phyloP scores from a whole-genome alignment of 805 yeast genomes.

The Brettanomyces bruxellensis region DNA sequence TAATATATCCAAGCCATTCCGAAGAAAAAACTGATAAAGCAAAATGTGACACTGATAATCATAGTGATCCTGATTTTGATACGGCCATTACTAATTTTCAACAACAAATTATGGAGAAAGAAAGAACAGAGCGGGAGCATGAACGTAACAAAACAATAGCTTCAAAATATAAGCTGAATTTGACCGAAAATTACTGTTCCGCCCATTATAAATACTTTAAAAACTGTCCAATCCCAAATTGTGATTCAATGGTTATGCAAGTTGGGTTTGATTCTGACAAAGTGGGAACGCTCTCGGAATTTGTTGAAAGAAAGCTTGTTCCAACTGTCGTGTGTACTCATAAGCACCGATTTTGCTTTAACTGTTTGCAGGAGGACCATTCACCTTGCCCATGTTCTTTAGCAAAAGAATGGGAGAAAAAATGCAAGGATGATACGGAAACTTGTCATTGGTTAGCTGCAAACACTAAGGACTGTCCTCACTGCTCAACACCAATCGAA shows the following conservation, averaged over 20 bases:
- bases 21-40: background rate
- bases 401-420: slow-evolving; percentile 62
- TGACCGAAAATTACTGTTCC: slow-evolving; percentile 44
- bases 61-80: slow-evolving; percentile 5
- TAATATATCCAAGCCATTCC: background rate
- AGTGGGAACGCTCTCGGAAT: slow-evolving; percentile 19
- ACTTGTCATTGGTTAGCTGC: slow-evolving; percentile 80
- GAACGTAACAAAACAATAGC: slow-evolving; percentile 19
- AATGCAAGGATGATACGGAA: slow-evolving; percentile 81
- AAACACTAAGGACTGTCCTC: slow-evolving; percentile 81
- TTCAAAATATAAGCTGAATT: slow-evolving; percentile 31
- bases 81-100: slow-evolving; percentile 15
- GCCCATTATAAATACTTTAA: slow-evolving; percentile 38
- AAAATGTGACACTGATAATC: slow-evolving; percentile 3
- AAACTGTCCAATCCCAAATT: slow-evolving; percentile 86
- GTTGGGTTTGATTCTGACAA: slow-evolving; percentile 24
- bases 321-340: slow-evolving; percentile 65
- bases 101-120: slow-evolving; percentile 12
- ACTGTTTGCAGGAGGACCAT: slow-evolving; percentile 70
- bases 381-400: slow-evolving; percentile 74
- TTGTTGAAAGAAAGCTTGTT: slow-evolving; percentile 23
- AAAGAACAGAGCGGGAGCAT: slow-evolving; percentile 14
- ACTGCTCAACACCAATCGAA: slow-evolving; percentile 72
- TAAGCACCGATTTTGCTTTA: slow-evolving; percentile 69
- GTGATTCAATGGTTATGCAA: slow-evolving; percentile 45